These are phyloP conservation scores for Aegle marmelos DNA, from an alignment of 345 rosid genomes.

Conservation along the genomic window DNA sequence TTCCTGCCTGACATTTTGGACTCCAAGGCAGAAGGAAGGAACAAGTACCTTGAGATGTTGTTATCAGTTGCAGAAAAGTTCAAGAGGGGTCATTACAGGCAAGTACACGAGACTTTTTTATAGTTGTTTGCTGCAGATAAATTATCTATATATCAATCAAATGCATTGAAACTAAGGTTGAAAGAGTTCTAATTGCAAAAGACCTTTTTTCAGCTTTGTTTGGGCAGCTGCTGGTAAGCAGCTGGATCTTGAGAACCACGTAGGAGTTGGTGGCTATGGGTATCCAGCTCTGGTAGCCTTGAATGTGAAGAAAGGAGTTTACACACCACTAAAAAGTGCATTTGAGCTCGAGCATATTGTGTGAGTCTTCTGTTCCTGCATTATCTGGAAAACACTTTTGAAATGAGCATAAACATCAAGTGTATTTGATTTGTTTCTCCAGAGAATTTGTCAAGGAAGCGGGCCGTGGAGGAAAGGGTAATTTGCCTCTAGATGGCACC, in stretches of 20 bases:
- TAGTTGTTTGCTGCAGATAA: not conserved
- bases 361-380: conserved; percentile 44
- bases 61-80: conserved; percentile 84
- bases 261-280: conserved; percentile 95
- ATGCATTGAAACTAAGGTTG: not conserved
- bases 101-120: conserved; percentile 14
- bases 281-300: conserved; percentile 95
- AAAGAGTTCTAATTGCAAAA: not conserved
- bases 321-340: conserved; percentile 95
- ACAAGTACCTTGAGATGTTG: conserved; percentile 66
- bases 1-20: conserved; percentile 96
- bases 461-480: conserved; percentile 92
- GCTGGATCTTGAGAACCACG: conserved; percentile 76
- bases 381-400: not conserved
- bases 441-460: conserved; percentile 95
- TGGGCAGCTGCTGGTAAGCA: conserved; percentile 97
- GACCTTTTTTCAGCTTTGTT: conserved; percentile 54
- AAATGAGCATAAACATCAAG: conserved; percentile 6
- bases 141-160: not conserved
- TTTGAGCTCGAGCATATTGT: conserved; percentile 74
- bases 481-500: conserved; percentile 60
- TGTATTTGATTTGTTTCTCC: conserved; percentile 2
- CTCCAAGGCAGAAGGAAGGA: conserved; percentile 95
- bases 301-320: conserved; percentile 91
- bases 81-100: conserved; percentile 86